Conservation (phyloP, 1,284 basidiomycete genomes). For the Schizopora paradoxa region DNA sequence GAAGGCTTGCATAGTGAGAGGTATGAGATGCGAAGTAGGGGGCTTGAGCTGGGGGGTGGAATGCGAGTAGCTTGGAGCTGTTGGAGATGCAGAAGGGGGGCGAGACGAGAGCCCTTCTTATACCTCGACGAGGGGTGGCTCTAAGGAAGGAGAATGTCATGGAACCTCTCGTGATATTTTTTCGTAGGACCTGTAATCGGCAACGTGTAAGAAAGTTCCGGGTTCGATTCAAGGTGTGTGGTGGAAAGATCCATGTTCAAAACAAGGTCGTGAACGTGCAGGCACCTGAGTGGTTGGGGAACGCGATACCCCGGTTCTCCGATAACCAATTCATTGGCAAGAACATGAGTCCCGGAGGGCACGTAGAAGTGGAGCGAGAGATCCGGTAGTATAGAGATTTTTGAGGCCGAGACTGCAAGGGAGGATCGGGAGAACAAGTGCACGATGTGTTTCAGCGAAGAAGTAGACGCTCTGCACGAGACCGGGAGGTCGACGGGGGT, state of each 20-base stretch:
- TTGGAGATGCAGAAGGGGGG: conserved; percentile 19
- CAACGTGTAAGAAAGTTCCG: conserved; percentile 18
- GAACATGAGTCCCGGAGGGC: conserved; percentile 10
- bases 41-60: conserved; percentile 17
- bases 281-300: conserved; percentile 13
- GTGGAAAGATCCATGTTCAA: conserved; percentile 13
- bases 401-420: conserved; percentile 5
- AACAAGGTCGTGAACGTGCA: conserved; percentile 20
- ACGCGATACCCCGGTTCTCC: conserved; percentile 14
- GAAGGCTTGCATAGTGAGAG: conserved; percentile 24
- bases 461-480: conserved; percentile 10
- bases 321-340: conserved; percentile 17
- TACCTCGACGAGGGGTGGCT: conserved; percentile 5
- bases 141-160: conserved; percentile 8
- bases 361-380: conserved; percentile 8
- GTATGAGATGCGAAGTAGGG: conserved; percentile 18
- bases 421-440: conserved; percentile 13
- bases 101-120: conserved; percentile 8
- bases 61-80: conserved; percentile 20
- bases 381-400: conserved; percentile 10
- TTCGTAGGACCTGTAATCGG: conserved; percentile 9
- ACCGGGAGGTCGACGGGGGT: conserved; percentile 9
- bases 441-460: conserved; percentile 11
- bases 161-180: conserved; percentile 10
- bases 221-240: conserved; percentile 12